These are phyloP conservation scores for Candida schatavii DNA, from an alignment of 805 yeast genomes.

Conservation along the genomic window DNA sequence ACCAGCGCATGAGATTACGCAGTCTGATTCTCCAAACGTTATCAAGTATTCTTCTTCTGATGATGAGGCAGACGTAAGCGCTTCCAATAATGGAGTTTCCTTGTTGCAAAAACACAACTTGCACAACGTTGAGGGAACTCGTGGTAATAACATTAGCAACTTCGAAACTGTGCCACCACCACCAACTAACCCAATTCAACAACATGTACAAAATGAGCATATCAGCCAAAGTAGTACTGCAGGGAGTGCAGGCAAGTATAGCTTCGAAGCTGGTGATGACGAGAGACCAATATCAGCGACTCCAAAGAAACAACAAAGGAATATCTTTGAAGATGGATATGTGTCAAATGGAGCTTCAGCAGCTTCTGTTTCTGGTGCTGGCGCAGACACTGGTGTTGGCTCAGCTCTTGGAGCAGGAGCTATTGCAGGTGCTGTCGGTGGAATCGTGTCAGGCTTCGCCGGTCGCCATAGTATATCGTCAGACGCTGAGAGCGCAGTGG, in stretches of 20 bases:
- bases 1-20: slow-evolving; percentile 24
- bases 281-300: slow-evolving; percentile 26
- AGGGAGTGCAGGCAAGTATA: slow-evolving; percentile 22
- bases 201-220: neutral
- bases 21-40: slow-evolving; percentile 34
- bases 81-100: slow-evolving; percentile 24
- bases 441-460: slow-evolving; percentile 9
- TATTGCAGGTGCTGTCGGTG: slow-evolving; percentile 15
- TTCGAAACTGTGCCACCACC: neutral
- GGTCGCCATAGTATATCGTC: too few relatives aligned
- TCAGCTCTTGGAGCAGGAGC: slow-evolving; percentile 12
- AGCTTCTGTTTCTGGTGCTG: slow-evolving; percentile 7
- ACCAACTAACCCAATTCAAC: neutral
- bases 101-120: slow-evolving; percentile 34
- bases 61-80: slow-evolving; percentile 22
- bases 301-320: slow-evolving; percentile 19
- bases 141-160: too few relatives aligned
- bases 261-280: slow-evolving; percentile 43
- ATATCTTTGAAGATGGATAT: slow-evolving; percentile 12
- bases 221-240: slow-evolving; percentile 6
- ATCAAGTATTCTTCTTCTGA: slow-evolving; percentile 32
- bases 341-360: slow-evolving; percentile 1
- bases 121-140: slow-evolving; percentile 9
- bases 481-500: slow-evolving; percentile 6
- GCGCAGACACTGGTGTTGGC: slow-evolving; percentile 4